Percentiles rank a stretch among this genome's conserved stretches.
Conservation (phyloP, 352 stramenopile genomes). For the Phytophthora boehmeriae region DNA sequence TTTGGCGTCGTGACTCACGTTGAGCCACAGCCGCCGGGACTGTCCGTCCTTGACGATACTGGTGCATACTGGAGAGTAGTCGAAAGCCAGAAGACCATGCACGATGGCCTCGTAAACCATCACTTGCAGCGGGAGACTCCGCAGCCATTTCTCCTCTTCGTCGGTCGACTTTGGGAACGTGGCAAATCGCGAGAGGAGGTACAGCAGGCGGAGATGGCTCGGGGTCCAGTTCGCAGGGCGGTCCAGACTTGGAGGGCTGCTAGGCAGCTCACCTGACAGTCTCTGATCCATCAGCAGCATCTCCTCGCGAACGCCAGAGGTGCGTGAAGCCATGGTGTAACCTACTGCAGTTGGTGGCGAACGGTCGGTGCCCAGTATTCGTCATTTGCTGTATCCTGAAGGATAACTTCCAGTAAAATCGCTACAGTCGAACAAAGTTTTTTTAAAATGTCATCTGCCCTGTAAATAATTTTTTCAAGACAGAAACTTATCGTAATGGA, state of each 20-base stretch:
- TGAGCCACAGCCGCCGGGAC: conserved; percentile 91
- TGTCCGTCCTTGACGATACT: conserved; percentile 93
- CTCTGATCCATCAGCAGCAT: conserved; percentile 36
- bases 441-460: too few species aligned
- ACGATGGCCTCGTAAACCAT: conserved; percentile 98
- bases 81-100: conserved; percentile 93
- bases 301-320: conserved; percentile 36
- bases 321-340: conserved; percentile 18
- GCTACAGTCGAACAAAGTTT: too few species aligned
- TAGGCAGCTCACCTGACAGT: conserved; percentile 4
- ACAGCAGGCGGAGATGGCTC: conserved; percentile 97
- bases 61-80: conserved; percentile 95
- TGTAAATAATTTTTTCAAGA: too few species aligned
- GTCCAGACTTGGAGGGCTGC: neutral
- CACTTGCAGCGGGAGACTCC: conserved; percentile 95
- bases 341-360: too few species aligned
- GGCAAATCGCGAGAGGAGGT: conserved; percentile 96
- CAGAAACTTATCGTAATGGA: too few species aligned
- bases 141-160: conserved; percentile 95
- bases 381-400: too few species aligned
- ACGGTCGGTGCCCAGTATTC: too few species aligned
- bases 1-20: conserved; percentile 96
- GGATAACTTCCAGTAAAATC: too few species aligned
- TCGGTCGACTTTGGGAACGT: conserved; percentile 87
- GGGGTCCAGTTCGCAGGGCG: conserved; percentile 43